phyloP scores from a whole-genome alignment of 129 eudicot genomes.

The Ambrosia artemisiifolia region DNA sequence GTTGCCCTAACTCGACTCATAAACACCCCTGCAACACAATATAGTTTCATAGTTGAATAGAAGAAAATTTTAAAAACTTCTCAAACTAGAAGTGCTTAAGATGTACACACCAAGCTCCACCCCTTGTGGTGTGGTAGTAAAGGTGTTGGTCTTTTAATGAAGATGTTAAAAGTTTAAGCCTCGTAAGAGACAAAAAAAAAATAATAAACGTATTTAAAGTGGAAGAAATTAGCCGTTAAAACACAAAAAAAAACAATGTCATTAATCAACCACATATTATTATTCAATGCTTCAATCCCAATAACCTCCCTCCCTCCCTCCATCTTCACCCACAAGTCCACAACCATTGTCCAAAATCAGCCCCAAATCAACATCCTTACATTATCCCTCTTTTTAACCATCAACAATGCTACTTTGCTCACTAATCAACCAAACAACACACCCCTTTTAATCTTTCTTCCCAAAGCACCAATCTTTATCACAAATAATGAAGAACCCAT shows the following conservation, averaged over 20 bases:
- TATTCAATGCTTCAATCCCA: constrained; percentile 6
- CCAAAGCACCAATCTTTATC: constrained; percentile 1
- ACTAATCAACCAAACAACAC: constrained; percentile 30
- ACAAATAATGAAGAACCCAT: constrained; percentile 51
- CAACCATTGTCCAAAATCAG: background rate
- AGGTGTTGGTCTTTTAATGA: constrained; percentile 6
- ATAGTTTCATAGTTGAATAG: no score
- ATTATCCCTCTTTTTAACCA: constrained; percentile 12
- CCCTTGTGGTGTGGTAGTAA: constrained; percentile 12
- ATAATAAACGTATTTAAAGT: no score
- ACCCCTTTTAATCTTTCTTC: background rate
- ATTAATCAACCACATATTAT: no score
- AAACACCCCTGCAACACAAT: no score
- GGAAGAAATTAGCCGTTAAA: no score
- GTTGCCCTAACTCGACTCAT: no score
- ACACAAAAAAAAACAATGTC: no score
- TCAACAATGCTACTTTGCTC: constrained; percentile 50
- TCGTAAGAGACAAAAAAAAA: no score
- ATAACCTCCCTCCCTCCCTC: background rate
- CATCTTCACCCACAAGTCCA: constrained; percentile 5
- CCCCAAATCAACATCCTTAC: constrained; percentile 10
- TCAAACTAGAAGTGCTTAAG: constrained; percentile 16
- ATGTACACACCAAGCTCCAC: constrained; percentile 4
- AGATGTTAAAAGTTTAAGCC: no score
- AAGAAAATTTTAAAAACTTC: background rate